A percentile compares a stretch with the other conserved stretches of the same genome.
Conservation (phyloP, 345 rosid species). For the Ceriops tagal region DNA sequence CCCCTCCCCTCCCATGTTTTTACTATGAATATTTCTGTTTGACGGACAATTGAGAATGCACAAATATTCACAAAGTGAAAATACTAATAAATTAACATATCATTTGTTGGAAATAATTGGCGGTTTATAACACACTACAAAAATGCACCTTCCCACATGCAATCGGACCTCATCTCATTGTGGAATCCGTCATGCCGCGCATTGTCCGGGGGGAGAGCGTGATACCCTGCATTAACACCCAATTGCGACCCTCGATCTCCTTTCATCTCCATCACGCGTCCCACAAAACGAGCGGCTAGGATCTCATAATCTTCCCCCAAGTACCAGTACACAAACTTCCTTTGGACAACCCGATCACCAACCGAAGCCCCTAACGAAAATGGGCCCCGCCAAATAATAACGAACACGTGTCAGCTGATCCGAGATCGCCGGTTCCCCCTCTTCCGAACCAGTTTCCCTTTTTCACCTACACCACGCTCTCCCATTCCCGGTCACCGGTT, state of each 20-base stretch:
- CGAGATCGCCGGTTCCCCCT: too few species aligned
- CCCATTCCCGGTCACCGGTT: not conserved
- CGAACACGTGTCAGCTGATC: constrained; percentile 14
- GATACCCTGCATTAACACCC: not conserved
- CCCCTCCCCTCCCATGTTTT: too few species aligned
- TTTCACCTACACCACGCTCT: not conserved
- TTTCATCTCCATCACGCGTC: not conserved
- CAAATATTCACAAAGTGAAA: too few species aligned
- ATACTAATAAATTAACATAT: too few species aligned
- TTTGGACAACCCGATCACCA: not conserved
- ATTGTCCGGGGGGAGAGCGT: not conserved
- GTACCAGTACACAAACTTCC: not conserved
- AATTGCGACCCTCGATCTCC: not conserved
- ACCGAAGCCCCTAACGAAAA: too few species aligned
- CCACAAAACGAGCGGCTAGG: not conserved
- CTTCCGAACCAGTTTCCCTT: not conserved
- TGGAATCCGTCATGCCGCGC: constrained; percentile 6
- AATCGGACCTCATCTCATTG: not conserved
- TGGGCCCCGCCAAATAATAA: not conserved
- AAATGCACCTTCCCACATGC: not conserved
- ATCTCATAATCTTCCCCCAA: not conserved
- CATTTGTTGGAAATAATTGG: too few species aligned
- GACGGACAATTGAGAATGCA: too few species aligned
- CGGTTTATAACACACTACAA: too few species aligned
- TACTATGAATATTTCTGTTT: too few species aligned